These are phyloP conservation scores for Saccharomyces paradoxus DNA, from an alignment of 805 yeast species.

Conservation along the genomic window DNA sequence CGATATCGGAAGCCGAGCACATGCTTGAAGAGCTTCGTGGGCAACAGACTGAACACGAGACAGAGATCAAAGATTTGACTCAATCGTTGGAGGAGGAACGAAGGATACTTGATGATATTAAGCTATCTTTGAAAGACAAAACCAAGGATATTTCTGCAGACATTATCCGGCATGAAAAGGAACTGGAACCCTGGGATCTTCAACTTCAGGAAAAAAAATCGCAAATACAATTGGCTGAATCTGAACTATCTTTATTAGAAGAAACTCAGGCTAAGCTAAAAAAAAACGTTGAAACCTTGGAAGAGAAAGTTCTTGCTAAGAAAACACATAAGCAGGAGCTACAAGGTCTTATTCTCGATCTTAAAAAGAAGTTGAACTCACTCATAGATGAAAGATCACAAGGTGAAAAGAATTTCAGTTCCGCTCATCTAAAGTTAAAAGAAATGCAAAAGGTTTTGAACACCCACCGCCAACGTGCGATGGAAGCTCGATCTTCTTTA, in stretches of 20 bases:
- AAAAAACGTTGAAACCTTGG: constrained; percentile 38
- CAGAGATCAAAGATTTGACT: constrained; percentile 40
- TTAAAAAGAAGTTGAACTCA: constrained; percentile 42
- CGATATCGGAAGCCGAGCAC: constrained; percentile 38
- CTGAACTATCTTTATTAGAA: constrained; percentile 53
- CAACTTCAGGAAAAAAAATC: constrained; percentile 55
- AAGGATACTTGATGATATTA: constrained; percentile 49
- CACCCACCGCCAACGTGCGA: constrained; percentile 49
- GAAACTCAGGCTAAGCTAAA: constrained; percentile 39
- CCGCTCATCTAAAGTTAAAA: constrained; percentile 43
- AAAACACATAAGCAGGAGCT: constrained; percentile 42
- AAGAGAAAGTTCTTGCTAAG: constrained; percentile 38
- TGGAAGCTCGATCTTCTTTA: constrained; percentile 57
- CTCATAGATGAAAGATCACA: constrained; percentile 45
- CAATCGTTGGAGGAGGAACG: constrained; percentile 45
- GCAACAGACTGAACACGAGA: constrained; percentile 37
- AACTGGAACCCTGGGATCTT: constrained; percentile 78
- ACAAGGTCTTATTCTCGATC: constrained; percentile 38
- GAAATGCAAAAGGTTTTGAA: constrained; percentile 47
- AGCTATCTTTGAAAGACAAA: constrained; percentile 59
- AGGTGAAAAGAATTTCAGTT: constrained; percentile 50
- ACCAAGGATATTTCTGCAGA: constrained; percentile 61
- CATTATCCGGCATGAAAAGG: constrained; percentile 53
- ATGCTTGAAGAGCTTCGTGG: constrained; percentile 40
- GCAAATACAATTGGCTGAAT: constrained; percentile 53